A percentile compares a stretch with the other conserved stretches of the same genome.
Evolutionary conservation across 2,329 filamentous ascomycete genomes (phyloP).

Genomic region (Epichloe sp.): DNA sequence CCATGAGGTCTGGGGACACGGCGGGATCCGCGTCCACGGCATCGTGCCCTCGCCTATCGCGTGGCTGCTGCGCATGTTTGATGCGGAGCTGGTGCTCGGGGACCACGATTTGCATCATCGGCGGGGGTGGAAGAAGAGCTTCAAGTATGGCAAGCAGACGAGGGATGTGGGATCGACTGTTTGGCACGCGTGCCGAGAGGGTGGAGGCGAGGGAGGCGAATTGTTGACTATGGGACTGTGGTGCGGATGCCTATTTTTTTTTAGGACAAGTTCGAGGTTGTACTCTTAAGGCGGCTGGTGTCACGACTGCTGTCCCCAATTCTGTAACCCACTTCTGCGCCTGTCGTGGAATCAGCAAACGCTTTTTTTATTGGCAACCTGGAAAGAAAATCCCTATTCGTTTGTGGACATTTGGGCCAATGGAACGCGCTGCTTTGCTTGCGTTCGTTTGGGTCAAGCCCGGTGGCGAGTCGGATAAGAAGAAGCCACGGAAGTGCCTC

Average conservation of each 20-base stretch:
- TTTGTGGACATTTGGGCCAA: constrained; percentile 22
- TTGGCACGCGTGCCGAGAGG: constrained; percentile 22
- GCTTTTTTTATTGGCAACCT: constrained; percentile 15
- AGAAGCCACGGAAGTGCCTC: no score
- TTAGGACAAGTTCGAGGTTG: background rate
- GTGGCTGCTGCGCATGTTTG: constrained; percentile 19
- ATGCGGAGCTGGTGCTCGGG: constrained; percentile 21
- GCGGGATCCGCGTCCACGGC: constrained; percentile 22
- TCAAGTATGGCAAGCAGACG: constrained; percentile 27
- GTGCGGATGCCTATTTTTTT: constrained; percentile 15
- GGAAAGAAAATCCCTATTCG: constrained; percentile 41
- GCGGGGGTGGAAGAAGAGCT: constrained; percentile 22
- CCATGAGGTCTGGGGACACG: constrained; percentile 23
- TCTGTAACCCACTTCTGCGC: background rate
- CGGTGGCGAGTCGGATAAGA: constrained; percentile 39
- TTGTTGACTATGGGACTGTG: constrained; percentile 17
- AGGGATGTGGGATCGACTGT: constrained; percentile 22
- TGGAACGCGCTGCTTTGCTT: constrained; percentile 31
- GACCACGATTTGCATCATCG: constrained; percentile 28
- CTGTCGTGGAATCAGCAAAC: constrained; percentile 19
- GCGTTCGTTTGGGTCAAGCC: constrained; percentile 63
- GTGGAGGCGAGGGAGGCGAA: constrained; percentile 21
- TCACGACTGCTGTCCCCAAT: background rate
- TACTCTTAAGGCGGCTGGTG: background rate
- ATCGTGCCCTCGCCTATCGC: constrained; percentile 18